Conservation (phyloP, 176 grass and related monocot species). For the Triticum urartu region DNA sequence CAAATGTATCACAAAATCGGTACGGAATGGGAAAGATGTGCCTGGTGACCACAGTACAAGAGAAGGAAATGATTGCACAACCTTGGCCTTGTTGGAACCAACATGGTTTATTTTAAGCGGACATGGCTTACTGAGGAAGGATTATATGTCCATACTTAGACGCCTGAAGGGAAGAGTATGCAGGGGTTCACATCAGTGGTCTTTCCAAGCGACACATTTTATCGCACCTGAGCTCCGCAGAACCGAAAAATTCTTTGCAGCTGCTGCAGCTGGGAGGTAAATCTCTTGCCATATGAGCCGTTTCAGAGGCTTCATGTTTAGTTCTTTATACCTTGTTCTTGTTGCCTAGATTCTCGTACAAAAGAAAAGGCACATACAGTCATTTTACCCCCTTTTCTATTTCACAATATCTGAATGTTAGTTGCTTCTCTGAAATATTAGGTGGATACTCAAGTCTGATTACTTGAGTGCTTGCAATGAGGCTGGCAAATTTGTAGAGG, state of each 20-base stretch:
- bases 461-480: slow-evolving; percentile 79
- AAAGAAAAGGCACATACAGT: no score
- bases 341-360: background rate
- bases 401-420: slow-evolving; percentile 8
- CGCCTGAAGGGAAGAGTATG: slow-evolving; percentile 69
- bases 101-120: slow-evolving; percentile 89
- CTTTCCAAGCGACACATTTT: slow-evolving; percentile 93
- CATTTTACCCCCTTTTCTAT: background rate
- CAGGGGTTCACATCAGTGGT: slow-evolving; percentile 91
- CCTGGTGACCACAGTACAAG: background rate
- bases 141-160: slow-evolving; percentile 62
- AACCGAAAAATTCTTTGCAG: slow-evolving; percentile 96
- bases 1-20: slow-evolving; percentile 31
- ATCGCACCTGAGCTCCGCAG: slow-evolving; percentile 74
- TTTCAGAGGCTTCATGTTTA: background rate
- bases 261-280: slow-evolving; percentile 86
- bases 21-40: slow-evolving; percentile 24
- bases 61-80: slow-evolving; percentile 29
- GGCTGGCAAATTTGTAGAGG: slow-evolving; percentile 75
- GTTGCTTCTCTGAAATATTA: background rate
- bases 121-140: slow-evolving; percentile 71
- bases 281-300: background rate
- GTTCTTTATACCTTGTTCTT: background rate
- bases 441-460: slow-evolving; percentile 92
- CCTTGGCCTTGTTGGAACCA: slow-evolving; percentile 33